A percentile compares a stretch with the other conserved stretches of the same genome.
Evolutionary conservation across 148 eudicot species (phyloP).

Genomic region (Arbutus unedo): DNA sequence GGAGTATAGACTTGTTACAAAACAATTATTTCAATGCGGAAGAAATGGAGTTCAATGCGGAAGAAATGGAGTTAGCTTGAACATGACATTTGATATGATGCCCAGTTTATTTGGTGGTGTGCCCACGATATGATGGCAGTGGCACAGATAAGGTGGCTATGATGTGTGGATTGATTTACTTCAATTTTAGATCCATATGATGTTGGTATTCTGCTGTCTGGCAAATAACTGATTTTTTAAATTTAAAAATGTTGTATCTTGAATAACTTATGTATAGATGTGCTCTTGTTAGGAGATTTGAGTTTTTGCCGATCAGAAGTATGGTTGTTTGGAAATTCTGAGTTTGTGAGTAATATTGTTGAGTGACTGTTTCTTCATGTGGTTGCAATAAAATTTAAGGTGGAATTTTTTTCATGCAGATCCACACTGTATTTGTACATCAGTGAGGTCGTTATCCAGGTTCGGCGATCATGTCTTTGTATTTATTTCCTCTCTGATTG

Average conservation of each 20-base stretch:
- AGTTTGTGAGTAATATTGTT: background rate
- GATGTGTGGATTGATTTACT: background rate
- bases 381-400: conserved; percentile 4
- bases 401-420: conserved; percentile 51
- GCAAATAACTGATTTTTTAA: background rate
- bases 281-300: background rate
- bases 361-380: background rate
- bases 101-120: background rate
- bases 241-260: background rate
- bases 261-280: background rate
- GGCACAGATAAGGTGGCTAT: background rate
- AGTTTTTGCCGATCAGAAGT: too few species aligned
- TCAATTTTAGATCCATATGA: background rate
- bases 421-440: conserved; percentile 58
- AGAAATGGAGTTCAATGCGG: background rate
- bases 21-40: background rate
- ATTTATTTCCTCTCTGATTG: background rate
- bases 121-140: background rate
- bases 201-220: background rate
- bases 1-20: background rate
- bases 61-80: background rate
- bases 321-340: background rate
- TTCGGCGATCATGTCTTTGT: conserved; percentile 28
- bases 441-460: conserved; percentile 81
- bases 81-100: background rate